A percentile compares a stretch with the other conserved stretches of the same genome.
phyloP scores from a whole-genome alignment of 371 early-diverging fungal species.

The Choanephora cucurbitarum region DNA sequence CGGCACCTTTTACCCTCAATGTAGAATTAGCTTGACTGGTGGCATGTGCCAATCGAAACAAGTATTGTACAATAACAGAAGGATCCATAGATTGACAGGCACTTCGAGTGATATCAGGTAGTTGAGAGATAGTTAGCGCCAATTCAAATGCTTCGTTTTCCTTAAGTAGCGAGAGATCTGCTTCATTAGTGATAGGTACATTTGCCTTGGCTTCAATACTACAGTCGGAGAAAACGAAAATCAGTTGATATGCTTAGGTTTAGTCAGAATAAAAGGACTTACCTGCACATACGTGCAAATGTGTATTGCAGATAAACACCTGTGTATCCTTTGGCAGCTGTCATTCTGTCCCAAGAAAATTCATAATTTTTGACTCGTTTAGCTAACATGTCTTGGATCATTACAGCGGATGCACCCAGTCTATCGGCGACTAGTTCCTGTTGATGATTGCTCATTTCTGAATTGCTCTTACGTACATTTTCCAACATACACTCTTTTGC shows the following conservation, averaged over 20 bases:
- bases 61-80: constrained; percentile 83
- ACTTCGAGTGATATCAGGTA: constrained; percentile 76
- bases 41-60: constrained; percentile 78
- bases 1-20: constrained; percentile 74
- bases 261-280: constrained; percentile 33
- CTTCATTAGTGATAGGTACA: constrained; percentile 13
- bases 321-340: constrained; percentile 93
- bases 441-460: constrained; percentile 6
- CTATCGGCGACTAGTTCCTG: constrained; percentile 72
- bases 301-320: constrained; percentile 98
- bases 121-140: constrained; percentile 76
- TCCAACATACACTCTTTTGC: constrained; percentile 80
- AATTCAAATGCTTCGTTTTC: constrained; percentile 75
- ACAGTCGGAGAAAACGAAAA: too few relatives aligned
- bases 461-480: constrained; percentile 63
- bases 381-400: constrained; percentile 95
- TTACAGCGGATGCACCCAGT: constrained; percentile 83
- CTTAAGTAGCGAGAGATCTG: constrained; percentile 53
- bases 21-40: constrained; percentile 73
- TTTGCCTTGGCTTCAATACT: constrained; percentile 47
- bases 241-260: too few relatives aligned
- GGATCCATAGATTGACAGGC: constrained; percentile 78
- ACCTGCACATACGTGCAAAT: constrained; percentile 85
- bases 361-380: constrained; percentile 92
- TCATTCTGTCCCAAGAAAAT: constrained; percentile 94